These are phyloP conservation scores for Aspergillus sclerotiicarbonarius DNA, from an alignment of 495 filamentous ascomycete genomes.

Conservation along the genomic window DNA sequence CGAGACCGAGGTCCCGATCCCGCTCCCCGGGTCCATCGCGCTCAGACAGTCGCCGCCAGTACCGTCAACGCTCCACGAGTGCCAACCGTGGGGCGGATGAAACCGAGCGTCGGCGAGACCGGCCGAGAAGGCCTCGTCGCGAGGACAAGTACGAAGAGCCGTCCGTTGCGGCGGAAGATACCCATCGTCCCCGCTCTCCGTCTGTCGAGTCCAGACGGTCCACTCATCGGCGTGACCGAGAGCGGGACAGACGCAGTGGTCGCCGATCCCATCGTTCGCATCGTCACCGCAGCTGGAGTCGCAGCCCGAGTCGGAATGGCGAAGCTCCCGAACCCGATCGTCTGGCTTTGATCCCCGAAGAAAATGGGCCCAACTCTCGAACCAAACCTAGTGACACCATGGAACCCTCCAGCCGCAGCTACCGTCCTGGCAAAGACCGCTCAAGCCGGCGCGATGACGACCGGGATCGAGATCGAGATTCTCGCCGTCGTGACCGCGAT, in stretches of 20 bases:
- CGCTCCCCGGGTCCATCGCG: constrained; percentile 44
- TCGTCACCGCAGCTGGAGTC: constrained; percentile 44
- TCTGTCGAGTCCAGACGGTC: constrained; percentile 53
- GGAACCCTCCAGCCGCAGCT: constrained; percentile 35
- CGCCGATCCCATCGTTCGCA: constrained; percentile 46
- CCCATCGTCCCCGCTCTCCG: constrained; percentile 49
- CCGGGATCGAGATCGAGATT: constrained; percentile 31
- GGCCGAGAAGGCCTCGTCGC: constrained; percentile 43
- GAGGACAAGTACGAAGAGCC: constrained; percentile 49
- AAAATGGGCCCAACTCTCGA: constrained; percentile 19
- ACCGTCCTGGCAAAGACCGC: constrained; percentile 26
- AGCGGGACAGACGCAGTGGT: constrained; percentile 41
- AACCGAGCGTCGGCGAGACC: constrained; percentile 44
- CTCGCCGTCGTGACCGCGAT: constrained; percentile 30
- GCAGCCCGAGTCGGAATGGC: constrained; percentile 28
- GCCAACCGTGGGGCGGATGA: constrained; percentile 48
- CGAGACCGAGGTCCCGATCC: constrained; percentile 35
- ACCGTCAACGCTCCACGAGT: constrained; percentile 59
- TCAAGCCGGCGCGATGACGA: constrained; percentile 42
- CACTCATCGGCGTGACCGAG: constrained; percentile 47
- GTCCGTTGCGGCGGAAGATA: constrained; percentile 35
- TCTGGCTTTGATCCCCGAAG: constrained; percentile 19
- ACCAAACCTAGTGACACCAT: constrained; percentile 25
- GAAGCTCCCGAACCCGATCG: constrained; percentile 27
- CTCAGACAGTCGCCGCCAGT: constrained; percentile 50